Evolutionary conservation across 2,329 filamentous ascomycete species (phyloP), one percentile per base, ranked within the genome.

Genomic region (Didymosphaeria variabile): DNA sequence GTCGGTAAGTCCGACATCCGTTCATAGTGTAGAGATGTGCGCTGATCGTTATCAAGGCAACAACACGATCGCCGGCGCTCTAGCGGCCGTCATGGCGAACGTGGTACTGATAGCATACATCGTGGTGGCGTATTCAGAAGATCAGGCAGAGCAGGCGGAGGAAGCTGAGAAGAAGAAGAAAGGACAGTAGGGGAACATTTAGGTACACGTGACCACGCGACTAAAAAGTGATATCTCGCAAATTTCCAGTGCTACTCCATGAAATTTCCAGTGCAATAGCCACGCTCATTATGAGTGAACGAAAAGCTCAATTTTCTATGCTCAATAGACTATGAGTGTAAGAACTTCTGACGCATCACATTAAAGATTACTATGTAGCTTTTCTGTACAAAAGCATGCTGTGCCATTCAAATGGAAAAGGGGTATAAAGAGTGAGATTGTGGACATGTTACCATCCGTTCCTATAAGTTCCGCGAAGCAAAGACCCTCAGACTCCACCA

Each of bases 31-130:
- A 56, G 60, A 26, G 4, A 31, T n/a, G 7, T 10, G n/a, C 38
- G 32, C 38, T 23, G 10, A 29, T 44, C 29, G 29, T n/a, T 6
- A 40, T 40, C 12, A 21, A 97, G 94, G 93, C 68, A 97, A 97
- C 79, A 87, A 93, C 15, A 97, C 94, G 1, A 94, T 89, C 70
- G 93, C 94, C 3, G 95, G 94, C 15, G 93, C 88, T 0, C 83
- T 91, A 36, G 95, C 95, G 1, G 95, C 95, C 21, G 81, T 98
- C 54, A 88, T 96, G 77, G 95, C 95, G 13, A 99, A 99, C 71
- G 86, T 96, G 1, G 93, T 99, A 3, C 82, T 99, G 54, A 86
- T 98, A 59, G 88, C 86, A n/a, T 99, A 98, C 79, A 88, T 98
- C 46, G 82, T 97, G 59, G 92, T 97, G 21, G 95, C 95, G 4